Percentiles rank a stretch among this genome's conserved stretches.
Evolutionary conservation across 495 filamentous ascomycete genomes (phyloP).

Genomic region (Daldinia loculata): DNA sequence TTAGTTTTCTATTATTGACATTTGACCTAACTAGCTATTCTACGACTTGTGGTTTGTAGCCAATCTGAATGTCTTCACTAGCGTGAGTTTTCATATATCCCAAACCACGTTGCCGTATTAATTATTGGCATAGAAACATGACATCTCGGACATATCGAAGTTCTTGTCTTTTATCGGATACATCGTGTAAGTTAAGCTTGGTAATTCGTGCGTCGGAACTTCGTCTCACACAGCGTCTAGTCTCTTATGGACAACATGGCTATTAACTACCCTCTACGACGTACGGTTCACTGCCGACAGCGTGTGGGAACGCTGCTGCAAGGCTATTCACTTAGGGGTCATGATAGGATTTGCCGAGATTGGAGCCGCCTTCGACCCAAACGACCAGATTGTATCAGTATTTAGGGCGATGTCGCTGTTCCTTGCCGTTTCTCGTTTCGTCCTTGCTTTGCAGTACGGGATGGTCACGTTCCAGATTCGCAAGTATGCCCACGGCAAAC

Average conservation of each 20-base stretch:
- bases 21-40: constrained; percentile 69
- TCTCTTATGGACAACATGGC: constrained; percentile 78
- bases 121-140: constrained; percentile 57
- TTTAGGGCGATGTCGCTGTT: constrained; percentile 63
- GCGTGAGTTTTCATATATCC: constrained; percentile 38
- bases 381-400: constrained; percentile 54
- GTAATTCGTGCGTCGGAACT: constrained; percentile 13
- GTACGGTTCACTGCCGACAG: constrained; percentile 73
- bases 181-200: constrained; percentile 58
- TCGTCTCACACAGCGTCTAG: constrained; percentile 55
- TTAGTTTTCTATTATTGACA: constrained; percentile 19
- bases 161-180: constrained; percentile 66
- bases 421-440: constrained; percentile 65
- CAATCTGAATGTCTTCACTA: constrained; percentile 71
- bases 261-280: constrained; percentile 72
- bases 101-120: not conserved
- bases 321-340: constrained; percentile 67
- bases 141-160: constrained; percentile 54
- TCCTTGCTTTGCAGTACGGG: constrained; percentile 67
- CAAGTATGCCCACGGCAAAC: constrained; percentile 52
- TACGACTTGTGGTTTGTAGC: constrained; percentile 76
- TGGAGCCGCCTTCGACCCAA: constrained; percentile 62
- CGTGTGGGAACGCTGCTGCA: constrained; percentile 71
- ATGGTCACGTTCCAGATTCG: constrained; percentile 58
- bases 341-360: constrained; percentile 73